phyloP scores from a whole-genome alignment of 129 eudicot genomes.

The Artemisia argyi region DNA sequence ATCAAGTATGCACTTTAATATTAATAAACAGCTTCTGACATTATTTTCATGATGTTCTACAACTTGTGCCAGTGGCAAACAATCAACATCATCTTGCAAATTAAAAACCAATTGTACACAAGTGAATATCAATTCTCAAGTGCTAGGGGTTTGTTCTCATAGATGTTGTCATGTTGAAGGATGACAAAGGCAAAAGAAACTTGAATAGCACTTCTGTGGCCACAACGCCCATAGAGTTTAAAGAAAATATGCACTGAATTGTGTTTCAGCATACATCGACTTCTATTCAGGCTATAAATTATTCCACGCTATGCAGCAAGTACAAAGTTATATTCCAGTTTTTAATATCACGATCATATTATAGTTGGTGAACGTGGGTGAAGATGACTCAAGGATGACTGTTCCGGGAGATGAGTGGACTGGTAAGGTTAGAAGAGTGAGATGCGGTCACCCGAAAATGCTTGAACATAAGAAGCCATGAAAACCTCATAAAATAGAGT shows the following conservation, averaged over 20 bases:
- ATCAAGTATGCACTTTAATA: background rate
- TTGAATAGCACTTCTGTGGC: background rate
- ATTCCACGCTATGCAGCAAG: no score
- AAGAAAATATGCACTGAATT: background rate
- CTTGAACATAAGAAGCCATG: no score
- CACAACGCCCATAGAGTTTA: conserved; percentile 5
- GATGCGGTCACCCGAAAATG: no score
- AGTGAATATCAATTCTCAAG: conserved; percentile 1
- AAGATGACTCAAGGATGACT: no score
- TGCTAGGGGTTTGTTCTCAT: background rate
- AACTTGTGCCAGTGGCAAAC: background rate
- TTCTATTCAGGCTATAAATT: background rate
- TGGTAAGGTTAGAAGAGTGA: no score
- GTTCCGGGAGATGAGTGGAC: no score
- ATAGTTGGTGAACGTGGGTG: no score
- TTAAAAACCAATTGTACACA: background rate
- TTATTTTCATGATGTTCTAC: background rate
- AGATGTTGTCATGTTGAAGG: no score
- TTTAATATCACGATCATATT: no score
- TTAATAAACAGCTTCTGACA: background rate
- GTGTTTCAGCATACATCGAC: background rate
- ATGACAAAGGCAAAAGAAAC: background rate
- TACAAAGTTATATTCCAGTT: no score
- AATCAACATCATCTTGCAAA: background rate
- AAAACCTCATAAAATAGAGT: no score